These are phyloP conservation scores for Ogataea thermomethanolica DNA, from an alignment of 805 yeast species.

Conservation along the genomic window DNA sequence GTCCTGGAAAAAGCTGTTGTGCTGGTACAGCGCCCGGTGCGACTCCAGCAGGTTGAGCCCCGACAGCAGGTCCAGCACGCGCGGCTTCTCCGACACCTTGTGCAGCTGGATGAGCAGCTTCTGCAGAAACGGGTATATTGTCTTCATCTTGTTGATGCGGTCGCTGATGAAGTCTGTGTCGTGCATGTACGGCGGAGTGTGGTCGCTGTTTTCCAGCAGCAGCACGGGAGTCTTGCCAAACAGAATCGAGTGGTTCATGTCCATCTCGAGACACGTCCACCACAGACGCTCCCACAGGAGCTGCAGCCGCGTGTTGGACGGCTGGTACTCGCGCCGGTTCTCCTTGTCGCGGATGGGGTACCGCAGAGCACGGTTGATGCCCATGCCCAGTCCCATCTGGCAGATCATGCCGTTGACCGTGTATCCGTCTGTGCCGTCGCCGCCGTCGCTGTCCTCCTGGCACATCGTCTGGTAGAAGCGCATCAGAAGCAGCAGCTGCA, in stretches of 20 bases:
- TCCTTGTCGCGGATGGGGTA: conserved; percentile 8
- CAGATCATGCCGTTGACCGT: conserved; percentile 36
- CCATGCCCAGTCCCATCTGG: conserved; percentile 42
- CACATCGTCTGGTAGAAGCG: conserved; percentile 40
- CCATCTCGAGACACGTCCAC: conserved; percentile 24
- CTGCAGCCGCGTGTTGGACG: conserved; percentile 14
- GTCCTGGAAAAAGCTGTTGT: not conserved
- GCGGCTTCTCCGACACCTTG: conserved; percentile 18
- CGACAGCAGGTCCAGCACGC: conserved; percentile 22
- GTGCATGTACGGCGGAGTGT: conserved; percentile 14
- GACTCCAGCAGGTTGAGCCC: conserved; percentile 14
- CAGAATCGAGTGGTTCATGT: conserved; percentile 21
- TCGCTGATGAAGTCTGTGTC: conserved; percentile 16
- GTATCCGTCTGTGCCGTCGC: conserved; percentile 39
- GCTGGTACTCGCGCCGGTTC: conserved; percentile 1
- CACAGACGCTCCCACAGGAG: conserved; percentile 32
- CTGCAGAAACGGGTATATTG: conserved; percentile 17
- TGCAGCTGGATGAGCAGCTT: conserved; percentile 24
- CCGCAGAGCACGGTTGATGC: conserved; percentile 42
- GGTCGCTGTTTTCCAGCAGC: conserved; percentile 17
- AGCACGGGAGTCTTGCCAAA: conserved; percentile 25
- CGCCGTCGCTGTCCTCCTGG: conserved; percentile 51
- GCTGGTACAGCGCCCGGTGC: conserved; percentile 4
- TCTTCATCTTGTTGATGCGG: conserved; percentile 18
- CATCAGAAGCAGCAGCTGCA: conserved; percentile 41